Evolutionary conservation across 257 asterid species (phyloP).

Genomic region (Solanum paucissectum): DNA sequence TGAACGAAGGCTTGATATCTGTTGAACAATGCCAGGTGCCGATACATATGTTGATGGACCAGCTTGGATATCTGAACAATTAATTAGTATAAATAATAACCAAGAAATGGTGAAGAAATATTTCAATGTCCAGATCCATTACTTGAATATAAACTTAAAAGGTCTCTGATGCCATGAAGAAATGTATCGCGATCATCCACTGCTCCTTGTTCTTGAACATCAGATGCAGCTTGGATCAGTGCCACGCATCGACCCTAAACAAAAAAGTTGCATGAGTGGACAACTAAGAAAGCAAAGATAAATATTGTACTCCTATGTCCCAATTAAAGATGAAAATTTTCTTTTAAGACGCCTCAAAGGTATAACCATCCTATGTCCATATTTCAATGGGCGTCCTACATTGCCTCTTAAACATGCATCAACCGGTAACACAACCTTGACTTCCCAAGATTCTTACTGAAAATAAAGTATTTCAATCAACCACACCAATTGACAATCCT

Average conservation of each 20-base stretch:
- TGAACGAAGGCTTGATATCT: conserved; percentile 76
- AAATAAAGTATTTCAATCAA: background rate
- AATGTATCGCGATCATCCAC: conserved; percentile 94
- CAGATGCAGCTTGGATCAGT: conserved; percentile 83
- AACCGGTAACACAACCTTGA: background rate
- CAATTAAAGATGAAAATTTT: background rate
- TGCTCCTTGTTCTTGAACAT: conserved; percentile 93
- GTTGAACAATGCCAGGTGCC: conserved; percentile 93
- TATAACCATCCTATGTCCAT: background rate
- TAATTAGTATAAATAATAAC: background rate
- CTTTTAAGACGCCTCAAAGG: background rate
- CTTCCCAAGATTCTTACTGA: background rate
- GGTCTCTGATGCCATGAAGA: conserved; percentile 95
- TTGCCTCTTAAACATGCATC: background rate
- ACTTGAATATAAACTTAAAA: conserved; percentile 93
- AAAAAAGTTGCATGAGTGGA: conserved; percentile 4
- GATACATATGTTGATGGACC: conserved; percentile 87
- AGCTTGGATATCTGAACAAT: conserved; percentile 70
- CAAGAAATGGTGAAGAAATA: background rate
- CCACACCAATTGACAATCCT: background rate
- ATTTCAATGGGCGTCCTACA: background rate
- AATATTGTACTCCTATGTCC: background rate
- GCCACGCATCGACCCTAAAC: conserved; percentile 69
- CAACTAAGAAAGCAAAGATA: background rate
- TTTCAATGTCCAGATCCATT: conserved; percentile 14